These are phyloP conservation scores for Pleurotus eryngii DNA, from an alignment of 768 basidiomycete species.

Conservation along the genomic window DNA sequence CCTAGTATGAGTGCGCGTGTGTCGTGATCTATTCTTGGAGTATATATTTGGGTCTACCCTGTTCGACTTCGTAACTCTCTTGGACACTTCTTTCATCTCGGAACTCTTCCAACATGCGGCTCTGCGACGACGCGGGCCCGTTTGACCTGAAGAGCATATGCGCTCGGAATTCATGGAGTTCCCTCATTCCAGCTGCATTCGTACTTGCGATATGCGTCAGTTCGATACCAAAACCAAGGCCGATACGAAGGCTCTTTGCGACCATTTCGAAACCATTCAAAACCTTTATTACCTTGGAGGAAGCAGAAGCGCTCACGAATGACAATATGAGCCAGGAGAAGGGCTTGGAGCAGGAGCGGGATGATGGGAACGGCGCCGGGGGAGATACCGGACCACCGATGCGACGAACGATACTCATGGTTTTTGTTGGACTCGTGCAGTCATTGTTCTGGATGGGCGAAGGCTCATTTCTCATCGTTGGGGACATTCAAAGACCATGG, in stretches of 20 bases:
- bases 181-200: slow-evolving; percentile 42
- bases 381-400: slow-evolving; percentile 35
- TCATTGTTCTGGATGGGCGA: slow-evolving; percentile 56
- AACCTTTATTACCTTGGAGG: slow-evolving; percentile 46
- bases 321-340: slow-evolving; percentile 14
- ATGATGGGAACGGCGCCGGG: slow-evolving; percentile 15
- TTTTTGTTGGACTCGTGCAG: slow-evolving; percentile 52
- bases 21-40: not conserved
- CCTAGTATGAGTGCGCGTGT: too few species aligned
- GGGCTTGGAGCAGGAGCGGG: slow-evolving; percentile 19
- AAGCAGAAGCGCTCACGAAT: slow-evolving; percentile 49
- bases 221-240: slow-evolving; percentile 27
- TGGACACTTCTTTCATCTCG: too few species aligned
- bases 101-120: slow-evolving; percentile 21
- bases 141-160: slow-evolving; percentile 46
- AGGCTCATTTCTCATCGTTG: slow-evolving; percentile 53
- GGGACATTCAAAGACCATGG: slow-evolving; percentile 28
- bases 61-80: not conserved
- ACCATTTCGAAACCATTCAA: slow-evolving; percentile 31
- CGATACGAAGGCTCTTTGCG: slow-evolving; percentile 19
- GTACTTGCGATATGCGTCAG: slow-evolving; percentile 41
- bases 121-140: slow-evolving; percentile 28
- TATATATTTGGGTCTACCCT: not conserved
- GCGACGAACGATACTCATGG: slow-evolving; percentile 61
- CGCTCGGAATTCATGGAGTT: slow-evolving; percentile 49